Conservation (phyloP, 2,329 filamentous ascomycete species). For the Niveomyces coronatus region DNA sequence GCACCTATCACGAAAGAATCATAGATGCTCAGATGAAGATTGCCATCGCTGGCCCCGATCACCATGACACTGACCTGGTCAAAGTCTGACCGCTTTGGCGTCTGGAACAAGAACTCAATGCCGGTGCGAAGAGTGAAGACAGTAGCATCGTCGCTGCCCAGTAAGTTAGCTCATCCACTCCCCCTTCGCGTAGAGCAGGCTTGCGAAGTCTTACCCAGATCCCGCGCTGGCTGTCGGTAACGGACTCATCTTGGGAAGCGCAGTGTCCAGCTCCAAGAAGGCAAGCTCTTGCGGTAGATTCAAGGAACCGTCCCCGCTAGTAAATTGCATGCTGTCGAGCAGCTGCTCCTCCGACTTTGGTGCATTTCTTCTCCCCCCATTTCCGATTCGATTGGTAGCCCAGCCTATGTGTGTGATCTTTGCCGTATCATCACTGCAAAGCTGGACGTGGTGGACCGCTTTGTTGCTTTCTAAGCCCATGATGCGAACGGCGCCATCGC, state of each 20-base stretch:
- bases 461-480: slow-evolving; percentile 75
- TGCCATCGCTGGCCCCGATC: slow-evolving; percentile 60
- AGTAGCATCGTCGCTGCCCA: slow-evolving; percentile 38
- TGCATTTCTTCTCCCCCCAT: slow-evolving; percentile 18
- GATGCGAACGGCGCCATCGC: slow-evolving; percentile 66
- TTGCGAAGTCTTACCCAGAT: slow-evolving; percentile 51
- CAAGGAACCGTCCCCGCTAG: slow-evolving; percentile 12
- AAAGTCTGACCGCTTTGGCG: slow-evolving; percentile 51
- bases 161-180: slow-evolving; percentile 12
- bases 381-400: slow-evolving; percentile 34
- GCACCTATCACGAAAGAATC: slow-evolving; percentile 73
- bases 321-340: not conserved
- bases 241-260: slow-evolving; percentile 65
- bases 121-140: slow-evolving; percentile 61
- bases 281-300: slow-evolving; percentile 65
- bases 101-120: slow-evolving; percentile 59
- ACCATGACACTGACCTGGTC: slow-evolving; percentile 73
- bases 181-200: not conserved
- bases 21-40: slow-evolving; percentile 70
- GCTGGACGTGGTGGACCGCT: slow-evolving; percentile 59
- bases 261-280: slow-evolving; percentile 64
- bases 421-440: slow-evolving; percentile 33
- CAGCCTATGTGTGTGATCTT: slow-evolving; percentile 44
- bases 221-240: slow-evolving; percentile 52
- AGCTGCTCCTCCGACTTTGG: slow-evolving; percentile 4